Conservation (phyloP, 164 flowering plant species). For the Macadamia integrifolia region DNA sequence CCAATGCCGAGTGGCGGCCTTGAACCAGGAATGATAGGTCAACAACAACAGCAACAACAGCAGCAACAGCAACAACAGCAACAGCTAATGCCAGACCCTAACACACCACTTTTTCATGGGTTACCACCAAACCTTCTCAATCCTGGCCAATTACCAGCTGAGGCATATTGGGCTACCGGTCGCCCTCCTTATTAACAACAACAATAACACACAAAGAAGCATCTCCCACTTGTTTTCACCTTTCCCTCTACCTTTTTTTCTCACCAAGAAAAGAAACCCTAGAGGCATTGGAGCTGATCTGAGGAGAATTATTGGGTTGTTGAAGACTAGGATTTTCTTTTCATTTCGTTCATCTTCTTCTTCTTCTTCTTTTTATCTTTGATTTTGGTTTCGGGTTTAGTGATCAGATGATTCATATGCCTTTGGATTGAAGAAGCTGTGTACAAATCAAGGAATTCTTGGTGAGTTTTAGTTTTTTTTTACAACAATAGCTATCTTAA, state of each 20-base stretch:
- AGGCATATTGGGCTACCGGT: constrained; percentile 54
- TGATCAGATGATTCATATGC: constrained; percentile 15
- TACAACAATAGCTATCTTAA: constrained; percentile 5
- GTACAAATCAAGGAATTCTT: constrained; percentile 39
- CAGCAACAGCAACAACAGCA: constrained; percentile 41
- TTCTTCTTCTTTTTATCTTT: constrained; percentile 13
- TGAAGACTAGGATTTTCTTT: constrained; percentile 7
- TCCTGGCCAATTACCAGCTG: constrained; percentile 52
- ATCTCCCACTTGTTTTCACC: not conserved
- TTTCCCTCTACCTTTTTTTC: not conserved
- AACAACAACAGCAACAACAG: constrained; percentile 17
- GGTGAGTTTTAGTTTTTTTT: constrained; percentile 22
- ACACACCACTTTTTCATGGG: constrained; percentile 45
- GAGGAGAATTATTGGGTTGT: constrained; percentile 2
- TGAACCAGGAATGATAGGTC: constrained; percentile 35
- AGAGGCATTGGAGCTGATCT: not conserved
- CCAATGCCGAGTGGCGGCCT: constrained; percentile 30
- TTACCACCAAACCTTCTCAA: constrained; percentile 61
- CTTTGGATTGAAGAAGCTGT: constrained; percentile 23
- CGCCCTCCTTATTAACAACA: constrained; percentile 51
- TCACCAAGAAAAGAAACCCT: not conserved
- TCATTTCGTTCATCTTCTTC: constrained; percentile 8
- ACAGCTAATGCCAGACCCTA: constrained; percentile 42
- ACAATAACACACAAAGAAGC: not conserved
- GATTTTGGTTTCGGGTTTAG: constrained; percentile 1